Evolutionary conservation across 2,329 filamentous ascomycete species (phyloP).

Genomic region (Arthrobotrys musiformis): DNA sequence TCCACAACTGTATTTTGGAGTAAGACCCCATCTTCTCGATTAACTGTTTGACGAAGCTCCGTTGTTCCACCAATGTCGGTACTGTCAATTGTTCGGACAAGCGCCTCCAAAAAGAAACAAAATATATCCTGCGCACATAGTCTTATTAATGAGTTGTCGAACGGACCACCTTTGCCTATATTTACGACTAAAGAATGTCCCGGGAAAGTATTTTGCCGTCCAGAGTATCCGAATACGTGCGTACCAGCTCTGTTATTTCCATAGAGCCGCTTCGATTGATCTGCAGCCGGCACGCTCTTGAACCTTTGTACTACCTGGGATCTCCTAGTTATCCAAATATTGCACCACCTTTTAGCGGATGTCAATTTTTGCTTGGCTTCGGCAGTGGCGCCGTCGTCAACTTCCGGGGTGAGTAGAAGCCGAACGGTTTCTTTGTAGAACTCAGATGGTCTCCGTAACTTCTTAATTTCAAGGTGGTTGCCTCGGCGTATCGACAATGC

Average conservation of each 20-base stretch:
- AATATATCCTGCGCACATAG: neutral
- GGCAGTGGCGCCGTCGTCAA: neutral
- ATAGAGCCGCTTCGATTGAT: neutral
- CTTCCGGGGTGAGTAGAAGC: neutral
- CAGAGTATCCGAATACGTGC: neutral
- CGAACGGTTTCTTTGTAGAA: neutral
- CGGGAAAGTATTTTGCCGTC: neutral
- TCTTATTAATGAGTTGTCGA: no score
- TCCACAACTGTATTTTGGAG: neutral
- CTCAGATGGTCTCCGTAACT: neutral
- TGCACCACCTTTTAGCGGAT: neutral
- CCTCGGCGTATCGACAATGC: neutral
- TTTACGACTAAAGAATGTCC: neutral
- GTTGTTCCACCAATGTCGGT: neutral
- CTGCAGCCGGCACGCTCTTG: neutral
- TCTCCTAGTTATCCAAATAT: neutral
- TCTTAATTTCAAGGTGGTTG: neutral
- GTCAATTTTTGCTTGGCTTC: neutral
- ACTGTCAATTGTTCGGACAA: neutral
- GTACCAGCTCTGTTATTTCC: neutral
- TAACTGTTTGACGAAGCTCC: neutral
- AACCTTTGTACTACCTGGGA: neutral
- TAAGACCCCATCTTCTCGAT: neutral
- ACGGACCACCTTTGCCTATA: no score
- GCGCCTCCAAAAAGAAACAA: neutral